Evolutionary conservation across 441 rosid species (phyloP).

Genomic region (Populus hybrid): DNA sequence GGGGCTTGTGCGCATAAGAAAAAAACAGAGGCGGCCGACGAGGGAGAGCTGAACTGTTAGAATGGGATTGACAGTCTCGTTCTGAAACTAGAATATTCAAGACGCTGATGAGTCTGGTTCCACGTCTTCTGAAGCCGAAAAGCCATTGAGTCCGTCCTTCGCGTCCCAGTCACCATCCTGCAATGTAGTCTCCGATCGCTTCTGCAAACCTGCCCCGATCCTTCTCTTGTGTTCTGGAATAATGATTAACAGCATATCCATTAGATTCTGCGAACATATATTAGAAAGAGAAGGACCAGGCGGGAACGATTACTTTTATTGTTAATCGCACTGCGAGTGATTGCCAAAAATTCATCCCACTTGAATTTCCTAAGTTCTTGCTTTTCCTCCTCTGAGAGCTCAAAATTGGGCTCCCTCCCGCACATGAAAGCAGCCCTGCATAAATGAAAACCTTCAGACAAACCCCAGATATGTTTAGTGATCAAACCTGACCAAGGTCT

Average conservation of each 20-base stretch:
- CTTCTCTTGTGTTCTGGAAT: constrained; percentile 72
- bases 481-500: not conserved
- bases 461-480: not conserved
- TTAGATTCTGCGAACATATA: not conserved
- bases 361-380: constrained; percentile 61
- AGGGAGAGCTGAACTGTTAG: constrained; percentile 22
- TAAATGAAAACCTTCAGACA: not conserved
- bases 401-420: constrained; percentile 94
- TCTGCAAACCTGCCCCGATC: constrained; percentile 39
- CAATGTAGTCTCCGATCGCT: constrained; percentile 33
- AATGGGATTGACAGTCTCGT: constrained; percentile 23
- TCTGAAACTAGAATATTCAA: constrained; percentile 16
- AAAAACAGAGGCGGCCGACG: constrained; percentile 29
- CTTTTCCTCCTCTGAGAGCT: constrained; percentile 73
- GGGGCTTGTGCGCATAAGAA: constrained; percentile 23
- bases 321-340: constrained; percentile 78
- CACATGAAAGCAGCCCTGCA: constrained; percentile 98
- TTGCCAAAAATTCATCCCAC: constrained; percentile 88
- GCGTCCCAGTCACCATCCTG: constrained; percentile 42
- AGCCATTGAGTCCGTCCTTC: constrained; percentile 33
- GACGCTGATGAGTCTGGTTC: constrained; percentile 52
- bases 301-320: constrained; percentile 60
- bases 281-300: not conserved
- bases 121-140: constrained; percentile 50
- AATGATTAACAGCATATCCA: constrained; percentile 1